Conservation (phyloP, 192 early-diverging fungal species). For the Coemansia guatemalensis region DNA sequence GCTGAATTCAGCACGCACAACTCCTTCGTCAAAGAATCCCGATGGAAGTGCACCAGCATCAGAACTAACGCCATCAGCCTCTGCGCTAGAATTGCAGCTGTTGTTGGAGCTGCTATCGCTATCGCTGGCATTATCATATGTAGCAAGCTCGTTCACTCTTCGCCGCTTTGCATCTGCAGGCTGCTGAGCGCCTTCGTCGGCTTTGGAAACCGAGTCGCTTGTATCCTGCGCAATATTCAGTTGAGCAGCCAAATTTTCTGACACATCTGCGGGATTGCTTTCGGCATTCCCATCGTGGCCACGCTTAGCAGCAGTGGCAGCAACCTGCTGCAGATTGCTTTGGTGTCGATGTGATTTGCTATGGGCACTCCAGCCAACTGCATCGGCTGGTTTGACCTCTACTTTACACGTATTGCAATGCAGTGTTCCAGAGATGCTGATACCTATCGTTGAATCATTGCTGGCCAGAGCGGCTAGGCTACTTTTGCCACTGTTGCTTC, state of each 20-base stretch:
- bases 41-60: conserved; percentile 9
- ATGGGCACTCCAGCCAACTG: conserved; percentile 17
- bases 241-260: neutral
- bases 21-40: conserved; percentile 15
- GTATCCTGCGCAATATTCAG: conserved; percentile 7
- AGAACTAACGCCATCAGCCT: neutral
- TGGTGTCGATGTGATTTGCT: conserved; percentile 12
- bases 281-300: neutral
- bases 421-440: neutral
- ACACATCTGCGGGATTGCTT: neutral
- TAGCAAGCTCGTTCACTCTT: conserved; percentile 9
- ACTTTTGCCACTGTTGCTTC: neutral
- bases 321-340: neutral
- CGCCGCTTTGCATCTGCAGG: conserved; percentile 15
- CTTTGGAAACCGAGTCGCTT: neutral
- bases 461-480: neutral
- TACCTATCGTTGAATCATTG: neutral
- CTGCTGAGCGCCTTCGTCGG: neutral
- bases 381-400: conserved; percentile 11
- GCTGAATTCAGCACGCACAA: conserved; percentile 1
- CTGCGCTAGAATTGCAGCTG: neutral
- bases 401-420: conserved; percentile 3
- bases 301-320: neutral
- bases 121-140: conserved; percentile 13
- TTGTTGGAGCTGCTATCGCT: neutral